Evolutionary conservation across 306 rosid genomes (phyloP).

Genomic region (Quercus wislizeni): DNA sequence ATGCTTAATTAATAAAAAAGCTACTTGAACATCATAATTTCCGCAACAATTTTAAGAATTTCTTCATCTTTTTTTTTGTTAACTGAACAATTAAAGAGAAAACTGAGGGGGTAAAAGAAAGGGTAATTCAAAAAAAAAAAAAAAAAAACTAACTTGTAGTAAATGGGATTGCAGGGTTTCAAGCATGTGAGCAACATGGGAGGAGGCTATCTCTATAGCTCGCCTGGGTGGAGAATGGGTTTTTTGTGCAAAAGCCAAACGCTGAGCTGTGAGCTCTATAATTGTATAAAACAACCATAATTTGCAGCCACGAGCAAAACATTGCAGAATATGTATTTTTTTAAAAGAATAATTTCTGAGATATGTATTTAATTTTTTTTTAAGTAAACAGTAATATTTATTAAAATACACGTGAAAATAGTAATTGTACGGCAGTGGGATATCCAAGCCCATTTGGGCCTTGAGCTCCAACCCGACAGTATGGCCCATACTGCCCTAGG

Average conservation of each 20-base stretch:
- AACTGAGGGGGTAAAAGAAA: neutral
- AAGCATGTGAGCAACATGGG: constrained; percentile 66
- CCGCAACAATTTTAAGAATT: neutral
- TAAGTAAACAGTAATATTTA: too few species aligned
- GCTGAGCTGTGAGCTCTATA: neutral
- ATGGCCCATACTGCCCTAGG: too few species aligned
- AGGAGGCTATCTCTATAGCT: constrained; percentile 50
- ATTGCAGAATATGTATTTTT: too few species aligned
- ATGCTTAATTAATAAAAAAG: neutral
- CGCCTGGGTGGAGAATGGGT: constrained; percentile 60
- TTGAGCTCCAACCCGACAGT: too few species aligned
- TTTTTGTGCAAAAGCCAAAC: constrained; percentile 27
- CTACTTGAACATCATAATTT: neutral
- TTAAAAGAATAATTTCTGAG: too few species aligned
- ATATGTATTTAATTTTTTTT: too few species aligned
- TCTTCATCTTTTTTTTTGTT: neutral
- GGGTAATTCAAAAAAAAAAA: too few species aligned
- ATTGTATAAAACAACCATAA: neutral
- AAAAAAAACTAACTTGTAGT: neutral
- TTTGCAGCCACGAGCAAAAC: neutral
- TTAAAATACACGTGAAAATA: rapidly evolving
- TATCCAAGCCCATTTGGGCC: too few species aligned
- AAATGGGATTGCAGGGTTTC: constrained; percentile 55
- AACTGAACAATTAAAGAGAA: too few species aligned
- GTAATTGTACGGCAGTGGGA: too few species aligned